Base-by-base conservation (phyloP, 805 yeast species). In the Starmerella gropengiesseri region DNA sequence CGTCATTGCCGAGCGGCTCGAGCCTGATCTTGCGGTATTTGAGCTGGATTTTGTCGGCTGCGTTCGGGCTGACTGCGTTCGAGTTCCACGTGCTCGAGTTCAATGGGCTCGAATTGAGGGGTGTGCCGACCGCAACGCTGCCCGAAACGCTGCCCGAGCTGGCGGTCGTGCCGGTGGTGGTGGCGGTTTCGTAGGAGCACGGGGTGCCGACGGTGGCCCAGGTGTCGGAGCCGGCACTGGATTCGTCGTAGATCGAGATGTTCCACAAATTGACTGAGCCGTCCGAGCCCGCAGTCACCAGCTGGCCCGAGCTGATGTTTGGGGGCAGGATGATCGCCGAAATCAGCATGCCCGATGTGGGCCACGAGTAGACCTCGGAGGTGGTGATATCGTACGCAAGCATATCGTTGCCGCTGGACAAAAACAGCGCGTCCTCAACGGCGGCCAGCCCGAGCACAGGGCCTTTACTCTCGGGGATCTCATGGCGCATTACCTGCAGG, bases 241-340 rank as follows among this genome's bases (percentile, higher is more conserved):
- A 22, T 2, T 32, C 34, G 12, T 16, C 27, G 31, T 36, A 23
- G 17, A 42, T 18, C 5, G 38, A 32, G 9, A 76, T 64, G 51
- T 80, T 77, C 94, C 95, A 87, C 29, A 86, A 56, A 2, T 78
- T 74, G 17, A 84, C 68, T 0, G 81, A 68, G 28, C 79, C 75
- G 53, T 79, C 81, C 37, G 69, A 69, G 3, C 56, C 46, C 1
- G 55, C 44, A 4, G 56, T 36, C 13, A 48, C 51, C 13, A 55
- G 38, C 19, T 41, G 45, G 9, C 48, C 48, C 7, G 48, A 34
- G 17, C 28, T 41, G 19, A 38, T n/a, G 16, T 18, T 8, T 7
- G 23, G 22, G 6, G 47, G 44, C n/a, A 53, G 43, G 13, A 48
- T 44, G 3, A 41, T 41, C 5, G 48, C 23, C 1, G 55, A 50